These are phyloP conservation scores for Carex pumila DNA, from an alignment of 176 grass and related monocot genomes.

Conservation along the genomic window DNA sequence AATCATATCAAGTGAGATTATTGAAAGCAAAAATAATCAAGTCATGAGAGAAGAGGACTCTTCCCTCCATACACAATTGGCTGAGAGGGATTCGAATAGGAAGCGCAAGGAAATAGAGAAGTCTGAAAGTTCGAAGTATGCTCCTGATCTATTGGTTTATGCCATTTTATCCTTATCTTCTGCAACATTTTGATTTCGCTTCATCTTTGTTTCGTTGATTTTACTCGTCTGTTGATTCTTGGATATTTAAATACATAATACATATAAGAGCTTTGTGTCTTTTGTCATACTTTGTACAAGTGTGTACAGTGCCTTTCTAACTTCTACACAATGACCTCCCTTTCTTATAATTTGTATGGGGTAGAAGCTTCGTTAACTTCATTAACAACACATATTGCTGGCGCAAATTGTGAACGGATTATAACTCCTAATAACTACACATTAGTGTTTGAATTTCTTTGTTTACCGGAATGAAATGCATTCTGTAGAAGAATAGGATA, in stretches of 20 bases:
- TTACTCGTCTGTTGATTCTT: neutral
- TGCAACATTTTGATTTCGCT: neutral
- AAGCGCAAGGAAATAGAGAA: constrained; percentile 36
- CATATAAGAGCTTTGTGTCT: neutral
- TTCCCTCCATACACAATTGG: constrained; percentile 11
- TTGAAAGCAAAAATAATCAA: constrained; percentile 18
- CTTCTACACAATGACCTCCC: neutral
- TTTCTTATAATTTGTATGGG: neutral
- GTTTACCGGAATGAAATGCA: neutral
- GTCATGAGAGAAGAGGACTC: constrained; percentile 27
- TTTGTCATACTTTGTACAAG: neutral
- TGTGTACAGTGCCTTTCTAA: neutral
- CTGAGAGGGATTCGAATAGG: constrained; percentile 34
- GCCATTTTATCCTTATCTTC: neutral
- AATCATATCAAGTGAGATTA: constrained; percentile 24
- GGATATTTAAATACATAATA: neutral
- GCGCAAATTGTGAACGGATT: neutral
- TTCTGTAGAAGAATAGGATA: neutral
- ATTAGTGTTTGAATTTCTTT: neutral
- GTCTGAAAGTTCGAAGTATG: constrained; percentile 53
- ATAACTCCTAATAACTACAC: neutral
- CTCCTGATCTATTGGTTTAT: constrained; percentile 2
- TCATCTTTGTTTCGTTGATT: neutral
- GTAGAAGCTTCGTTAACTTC: neutral
- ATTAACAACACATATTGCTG: neutral